phyloP scores from a whole-genome alignment of 257 asterid genomes.

The Fraxinus anomala region DNA sequence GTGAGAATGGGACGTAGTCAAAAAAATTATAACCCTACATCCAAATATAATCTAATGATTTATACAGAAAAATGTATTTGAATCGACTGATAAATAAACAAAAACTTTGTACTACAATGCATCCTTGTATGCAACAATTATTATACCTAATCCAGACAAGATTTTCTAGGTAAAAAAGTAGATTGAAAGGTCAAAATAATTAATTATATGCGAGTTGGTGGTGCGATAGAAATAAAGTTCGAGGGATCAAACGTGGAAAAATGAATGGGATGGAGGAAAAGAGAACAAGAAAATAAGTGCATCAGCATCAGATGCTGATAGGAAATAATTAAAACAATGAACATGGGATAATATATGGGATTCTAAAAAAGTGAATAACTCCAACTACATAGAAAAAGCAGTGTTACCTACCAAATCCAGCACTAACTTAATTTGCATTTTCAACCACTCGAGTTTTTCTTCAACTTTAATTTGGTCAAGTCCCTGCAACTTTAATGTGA shows the following conservation, averaged over 20 bases:
- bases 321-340: conserved; percentile 1
- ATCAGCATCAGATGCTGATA: conserved; percentile 30
- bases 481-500: background rate
- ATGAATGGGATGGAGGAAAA: conserved; percentile 1
- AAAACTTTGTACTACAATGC: background rate
- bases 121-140: background rate
- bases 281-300: conserved; percentile 7
- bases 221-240: background rate
- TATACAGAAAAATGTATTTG: background rate
- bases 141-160: conserved; percentile 5
- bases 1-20: background rate
- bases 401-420: conserved; percentile 51
- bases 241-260: background rate
- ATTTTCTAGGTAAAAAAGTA: background rate
- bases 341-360: background rate
- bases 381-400: conserved; percentile 34
- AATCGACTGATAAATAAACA: background rate
- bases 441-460: conserved; percentile 44
- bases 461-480: conserved; percentile 38
- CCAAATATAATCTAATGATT: no score
- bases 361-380: conserved; percentile 24
- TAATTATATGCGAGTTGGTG: background rate
- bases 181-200: background rate
- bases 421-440: conserved; percentile 41
- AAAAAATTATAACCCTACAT: no score